These are phyloP conservation scores for Geotrichum restrictum DNA, from an alignment of 1,139 yeast genomes.

Conservation along the genomic window DNA sequence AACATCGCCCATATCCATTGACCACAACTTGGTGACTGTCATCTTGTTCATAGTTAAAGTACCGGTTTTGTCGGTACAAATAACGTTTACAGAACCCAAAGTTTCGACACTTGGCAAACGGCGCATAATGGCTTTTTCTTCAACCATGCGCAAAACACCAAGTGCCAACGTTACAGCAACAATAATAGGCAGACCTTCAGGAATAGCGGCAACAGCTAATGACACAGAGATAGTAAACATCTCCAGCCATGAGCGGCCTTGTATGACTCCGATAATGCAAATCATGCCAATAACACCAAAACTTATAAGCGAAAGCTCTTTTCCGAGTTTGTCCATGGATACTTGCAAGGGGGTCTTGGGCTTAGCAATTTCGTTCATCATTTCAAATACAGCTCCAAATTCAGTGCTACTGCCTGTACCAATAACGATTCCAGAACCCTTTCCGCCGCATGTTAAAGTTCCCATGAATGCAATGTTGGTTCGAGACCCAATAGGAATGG, in stretches of 20 bases:
- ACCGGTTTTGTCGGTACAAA: slow-evolving; percentile 94
- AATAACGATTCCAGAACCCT: slow-evolving; percentile 87
- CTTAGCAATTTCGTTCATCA: slow-evolving; percentile 91
- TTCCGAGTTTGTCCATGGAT: slow-evolving; percentile 92
- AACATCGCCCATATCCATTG: slow-evolving; percentile 63
- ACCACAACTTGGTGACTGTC: slow-evolving; percentile 86
- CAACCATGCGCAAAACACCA: slow-evolving; percentile 94
- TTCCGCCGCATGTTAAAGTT: slow-evolving; percentile 89
- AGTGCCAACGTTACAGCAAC: slow-evolving; percentile 94
- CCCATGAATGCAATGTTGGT: slow-evolving; percentile 88
- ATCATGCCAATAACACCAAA: slow-evolving; percentile 82
- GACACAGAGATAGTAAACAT: slow-evolving; percentile 97
- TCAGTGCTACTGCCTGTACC: slow-evolving; percentile 86
- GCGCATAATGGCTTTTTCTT: slow-evolving; percentile 84
- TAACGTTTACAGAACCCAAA: slow-evolving; percentile 88
- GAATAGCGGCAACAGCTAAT: slow-evolving; percentile 95
- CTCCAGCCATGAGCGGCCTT: slow-evolving; percentile 91
- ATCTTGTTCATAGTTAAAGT: slow-evolving; percentile 92
- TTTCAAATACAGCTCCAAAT: slow-evolving; percentile 82
- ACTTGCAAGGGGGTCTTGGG: slow-evolving; percentile 94
- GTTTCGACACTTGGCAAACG: slow-evolving; percentile 94
- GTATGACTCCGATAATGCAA: slow-evolving; percentile 77
- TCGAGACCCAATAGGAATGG: slow-evolving; percentile 60
- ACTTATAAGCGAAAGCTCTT: slow-evolving; percentile 76
- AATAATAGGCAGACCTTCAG: slow-evolving; percentile 94